A percentile compares a stretch with the other conserved stretches of the same genome.
phyloP scores from a whole-genome alignment of 176 grass and related monocot genomes.

The Juncus effusus region DNA sequence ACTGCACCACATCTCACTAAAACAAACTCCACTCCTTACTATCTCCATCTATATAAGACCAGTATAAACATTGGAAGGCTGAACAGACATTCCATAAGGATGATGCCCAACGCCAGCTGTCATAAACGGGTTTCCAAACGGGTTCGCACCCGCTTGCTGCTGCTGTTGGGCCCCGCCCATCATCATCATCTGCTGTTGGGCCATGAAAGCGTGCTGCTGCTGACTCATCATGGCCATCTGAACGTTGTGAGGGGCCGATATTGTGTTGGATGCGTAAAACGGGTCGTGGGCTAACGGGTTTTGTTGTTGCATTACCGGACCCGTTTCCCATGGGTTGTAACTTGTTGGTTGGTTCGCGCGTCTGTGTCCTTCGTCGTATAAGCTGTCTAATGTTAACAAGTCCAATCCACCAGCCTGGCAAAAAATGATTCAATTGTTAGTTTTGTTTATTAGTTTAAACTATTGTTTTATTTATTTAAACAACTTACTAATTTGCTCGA shows the following conservation, averaged over 20 bases:
- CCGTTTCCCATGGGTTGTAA: conserved; percentile 80
- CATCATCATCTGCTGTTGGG: conserved; percentile 80
- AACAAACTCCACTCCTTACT: conserved; percentile 12
- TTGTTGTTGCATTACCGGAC: conserved; percentile 31
- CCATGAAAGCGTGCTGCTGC: conserved; percentile 75
- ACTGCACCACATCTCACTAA: background rate
- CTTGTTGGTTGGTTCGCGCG: conserved; percentile 47
- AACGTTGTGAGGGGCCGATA: conserved; percentile 54
- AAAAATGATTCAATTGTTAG: background rate
- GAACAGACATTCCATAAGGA: conserved; percentile 43
- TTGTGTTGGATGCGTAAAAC: conserved; percentile 51
- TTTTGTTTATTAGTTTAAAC: background rate
- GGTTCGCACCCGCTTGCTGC: conserved; percentile 46
- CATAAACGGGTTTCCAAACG: conserved; percentile 37
- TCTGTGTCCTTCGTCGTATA: conserved; percentile 70
- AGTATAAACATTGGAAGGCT: conserved; percentile 41
- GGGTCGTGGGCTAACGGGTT: conserved; percentile 49
- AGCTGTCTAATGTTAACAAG: conserved; percentile 70
- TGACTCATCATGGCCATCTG: conserved; percentile 80
- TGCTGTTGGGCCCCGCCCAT: conserved; percentile 30
- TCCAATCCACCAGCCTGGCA: conserved; percentile 76
- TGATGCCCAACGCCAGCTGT: background rate
- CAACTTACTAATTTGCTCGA: conserved; percentile 67
- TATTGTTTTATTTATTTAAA: background rate
- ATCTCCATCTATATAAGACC: conserved; percentile 52